Conservation (phyloP, 768 basidiomycete species). For the Hygrophoropsis aurantiaca region DNA sequence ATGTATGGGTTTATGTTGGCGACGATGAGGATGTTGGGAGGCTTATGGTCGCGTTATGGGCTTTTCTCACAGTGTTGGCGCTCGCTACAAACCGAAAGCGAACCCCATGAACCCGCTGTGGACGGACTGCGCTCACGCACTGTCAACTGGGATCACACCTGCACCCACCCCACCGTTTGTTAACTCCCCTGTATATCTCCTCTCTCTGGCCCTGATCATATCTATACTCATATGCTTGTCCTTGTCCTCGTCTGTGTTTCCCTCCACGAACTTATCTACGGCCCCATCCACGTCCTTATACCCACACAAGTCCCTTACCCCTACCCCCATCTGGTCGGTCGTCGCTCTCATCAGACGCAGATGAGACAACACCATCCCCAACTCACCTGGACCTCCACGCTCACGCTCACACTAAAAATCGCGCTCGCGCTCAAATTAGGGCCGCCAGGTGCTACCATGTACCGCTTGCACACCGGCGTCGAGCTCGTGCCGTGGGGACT, state of each 20-base stretch:
- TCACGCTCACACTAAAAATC: conserved; percentile 22
- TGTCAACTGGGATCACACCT: conserved; percentile 24
- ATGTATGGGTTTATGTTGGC: no score
- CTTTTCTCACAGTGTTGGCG: no score
- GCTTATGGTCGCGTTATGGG: conserved; percentile 15
- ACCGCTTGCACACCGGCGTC: conserved; percentile 52
- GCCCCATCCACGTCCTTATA: no score
- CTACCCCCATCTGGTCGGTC: conserved; percentile 34
- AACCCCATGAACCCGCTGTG: conserved; percentile 36
- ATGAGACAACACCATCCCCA: conserved; percentile 45
- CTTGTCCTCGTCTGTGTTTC: conserved; percentile 14
- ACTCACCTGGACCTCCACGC: conserved; percentile 17
- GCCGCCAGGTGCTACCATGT: conserved; percentile 81
- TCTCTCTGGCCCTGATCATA: no score
- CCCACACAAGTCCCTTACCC: conserved; percentile 49
- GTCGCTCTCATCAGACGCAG: conserved; percentile 34
- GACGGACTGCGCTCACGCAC: conserved; percentile 58
- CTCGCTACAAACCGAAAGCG: no score
- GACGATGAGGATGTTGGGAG: conserved; percentile 25
- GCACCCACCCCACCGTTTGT: no score
- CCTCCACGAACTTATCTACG: no score
- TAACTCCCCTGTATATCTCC: no score
- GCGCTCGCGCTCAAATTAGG: conserved; percentile 40
- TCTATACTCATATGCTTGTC: no score
- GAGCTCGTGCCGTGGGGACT: no score